phyloP scores from a whole-genome alignment of 108 stramenopile species.

The Mayamaea pseudoterrestris region DNA sequence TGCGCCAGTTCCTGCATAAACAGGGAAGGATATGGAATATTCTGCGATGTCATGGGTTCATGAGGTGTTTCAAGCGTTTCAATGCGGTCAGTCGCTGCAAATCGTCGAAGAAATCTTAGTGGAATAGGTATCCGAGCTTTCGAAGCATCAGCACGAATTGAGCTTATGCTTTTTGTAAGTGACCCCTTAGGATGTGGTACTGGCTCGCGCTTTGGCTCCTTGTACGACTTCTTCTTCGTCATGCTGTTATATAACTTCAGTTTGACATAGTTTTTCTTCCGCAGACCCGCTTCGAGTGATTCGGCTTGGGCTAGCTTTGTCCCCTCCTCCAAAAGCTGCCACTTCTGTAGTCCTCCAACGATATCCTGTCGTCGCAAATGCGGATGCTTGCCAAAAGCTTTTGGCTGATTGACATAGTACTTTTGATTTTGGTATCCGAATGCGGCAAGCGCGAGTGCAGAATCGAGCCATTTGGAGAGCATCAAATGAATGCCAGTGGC shows the following conservation, averaged over 20 bases:
- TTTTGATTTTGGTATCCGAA: conserved; percentile 12
- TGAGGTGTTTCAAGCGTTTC: background rate
- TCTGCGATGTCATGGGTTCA: background rate
- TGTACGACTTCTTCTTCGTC: background rate
- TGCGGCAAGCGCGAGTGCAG: conserved; percentile 10
- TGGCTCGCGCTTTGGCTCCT: background rate
- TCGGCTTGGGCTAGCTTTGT: conserved; percentile 3
- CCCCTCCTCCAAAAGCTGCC: background rate
- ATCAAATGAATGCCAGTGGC: conserved; percentile 50
- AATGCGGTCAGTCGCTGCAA: background rate
- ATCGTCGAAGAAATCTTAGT: no score
- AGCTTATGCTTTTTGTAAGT: background rate
- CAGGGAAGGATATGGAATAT: conserved; percentile 6
- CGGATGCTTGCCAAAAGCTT: conserved; percentile 52
- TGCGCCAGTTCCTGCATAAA: conserved; percentile 66
- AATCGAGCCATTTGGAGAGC: conserved; percentile 70
- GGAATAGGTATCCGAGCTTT: no score
- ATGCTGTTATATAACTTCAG: background rate
- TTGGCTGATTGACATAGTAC: conserved; percentile 47
- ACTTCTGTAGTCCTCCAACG: conserved; percentile 5
- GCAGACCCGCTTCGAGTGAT: background rate
- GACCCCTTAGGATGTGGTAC: background rate
- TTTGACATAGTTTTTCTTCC: background rate
- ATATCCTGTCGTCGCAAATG: conserved; percentile 11
- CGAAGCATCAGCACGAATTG: no score